Conservation (phyloP, 2,329 filamentous ascomycete species). For the Didymella arachidicola region DNA sequence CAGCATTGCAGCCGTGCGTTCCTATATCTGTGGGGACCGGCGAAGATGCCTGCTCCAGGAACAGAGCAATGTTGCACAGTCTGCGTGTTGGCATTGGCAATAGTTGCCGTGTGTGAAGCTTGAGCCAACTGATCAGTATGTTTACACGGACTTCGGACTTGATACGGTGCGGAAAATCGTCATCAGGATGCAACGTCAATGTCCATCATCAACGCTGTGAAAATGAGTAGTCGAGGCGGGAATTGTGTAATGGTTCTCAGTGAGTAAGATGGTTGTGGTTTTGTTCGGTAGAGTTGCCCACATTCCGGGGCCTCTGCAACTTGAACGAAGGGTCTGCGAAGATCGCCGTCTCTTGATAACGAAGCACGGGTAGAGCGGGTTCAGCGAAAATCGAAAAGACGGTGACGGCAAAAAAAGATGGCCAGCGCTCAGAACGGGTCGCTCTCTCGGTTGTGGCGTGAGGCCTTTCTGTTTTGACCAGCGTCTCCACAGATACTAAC, state of each 20-base stretch:
- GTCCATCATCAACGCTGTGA: conserved; percentile 2
- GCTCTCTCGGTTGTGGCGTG: conserved; percentile 22
- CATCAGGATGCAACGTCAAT: neutral
- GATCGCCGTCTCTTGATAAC: conserved; percentile 18
- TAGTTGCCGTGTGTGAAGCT: conserved; percentile 11
- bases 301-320: conserved; percentile 9
- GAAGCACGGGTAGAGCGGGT: conserved; percentile 21
- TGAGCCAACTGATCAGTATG: conserved; percentile 8
- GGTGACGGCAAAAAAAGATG: conserved; percentile 19
- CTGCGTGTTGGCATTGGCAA: conserved; percentile 17
- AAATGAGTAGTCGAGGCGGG: conserved; percentile 5
- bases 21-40: conserved; percentile 21
- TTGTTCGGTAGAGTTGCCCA: conserved; percentile 16
- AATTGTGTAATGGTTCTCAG: neutral
- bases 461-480: conserved; percentile 14
- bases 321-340: conserved; percentile 14
- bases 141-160: conserved; percentile 15
- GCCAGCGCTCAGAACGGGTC: conserved; percentile 16
- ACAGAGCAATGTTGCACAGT: conserved; percentile 21
- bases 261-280: conserved; percentile 7
- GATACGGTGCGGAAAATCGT: conserved; percentile 5
- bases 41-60: conserved; percentile 19
- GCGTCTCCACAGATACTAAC: conserved; percentile 17
- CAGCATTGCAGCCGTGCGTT: conserved; percentile 15
- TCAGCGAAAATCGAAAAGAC: conserved; percentile 23